These are phyloP conservation scores for Allium cepa DNA, from an alignment of 106 monocot genomes.

Conservation along the genomic window DNA sequence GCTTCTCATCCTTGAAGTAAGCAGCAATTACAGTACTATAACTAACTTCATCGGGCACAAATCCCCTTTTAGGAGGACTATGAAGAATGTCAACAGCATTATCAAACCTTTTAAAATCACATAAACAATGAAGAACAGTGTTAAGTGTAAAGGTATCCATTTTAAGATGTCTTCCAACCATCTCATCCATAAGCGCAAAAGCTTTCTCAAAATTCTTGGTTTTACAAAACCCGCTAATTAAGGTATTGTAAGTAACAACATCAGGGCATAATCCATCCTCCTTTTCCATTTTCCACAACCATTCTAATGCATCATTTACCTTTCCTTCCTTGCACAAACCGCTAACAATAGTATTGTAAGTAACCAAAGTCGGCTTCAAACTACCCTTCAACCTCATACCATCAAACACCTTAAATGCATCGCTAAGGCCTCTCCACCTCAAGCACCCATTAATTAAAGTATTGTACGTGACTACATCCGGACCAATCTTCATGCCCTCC, in stretches of 20 bases:
- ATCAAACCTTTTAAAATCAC: conserved; percentile 59
- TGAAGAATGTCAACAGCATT: conserved; percentile 60
- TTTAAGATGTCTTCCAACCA: conserved; percentile 55
- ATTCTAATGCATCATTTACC: conserved; percentile 58
- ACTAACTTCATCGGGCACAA: conserved; percentile 81
- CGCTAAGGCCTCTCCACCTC: conserved; percentile 21
- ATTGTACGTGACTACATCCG: conserved; percentile 74
- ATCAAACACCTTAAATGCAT: conserved; percentile 46
- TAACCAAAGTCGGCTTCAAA: conserved; percentile 38
- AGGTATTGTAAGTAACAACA: conserved; percentile 76
- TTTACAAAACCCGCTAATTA: conserved; percentile 68
- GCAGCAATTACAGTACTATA: conserved; percentile 70
- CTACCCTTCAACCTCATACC: conserved; percentile 53
- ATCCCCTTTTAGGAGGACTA: conserved; percentile 58
- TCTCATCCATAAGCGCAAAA: conserved; percentile 51
- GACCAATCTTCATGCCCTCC: conserved; percentile 37
- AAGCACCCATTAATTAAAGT: conserved; percentile 77
- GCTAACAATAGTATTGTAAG: conserved; percentile 70
- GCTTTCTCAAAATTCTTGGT: conserved; percentile 29
- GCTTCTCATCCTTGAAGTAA: conserved; percentile 57
- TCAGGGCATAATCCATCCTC: conserved; percentile 48
- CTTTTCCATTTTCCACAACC: conserved; percentile 62
- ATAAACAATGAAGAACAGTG: conserved; percentile 52
- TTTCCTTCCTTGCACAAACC: conserved; percentile 66
- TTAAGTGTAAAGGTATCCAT: conserved; percentile 92